Evolutionary conservation across 2,329 filamentous ascomycete species (phyloP), one percentile per base, ranked within the genome.

Genomic region (Arthrocladium fulminans): DNA sequence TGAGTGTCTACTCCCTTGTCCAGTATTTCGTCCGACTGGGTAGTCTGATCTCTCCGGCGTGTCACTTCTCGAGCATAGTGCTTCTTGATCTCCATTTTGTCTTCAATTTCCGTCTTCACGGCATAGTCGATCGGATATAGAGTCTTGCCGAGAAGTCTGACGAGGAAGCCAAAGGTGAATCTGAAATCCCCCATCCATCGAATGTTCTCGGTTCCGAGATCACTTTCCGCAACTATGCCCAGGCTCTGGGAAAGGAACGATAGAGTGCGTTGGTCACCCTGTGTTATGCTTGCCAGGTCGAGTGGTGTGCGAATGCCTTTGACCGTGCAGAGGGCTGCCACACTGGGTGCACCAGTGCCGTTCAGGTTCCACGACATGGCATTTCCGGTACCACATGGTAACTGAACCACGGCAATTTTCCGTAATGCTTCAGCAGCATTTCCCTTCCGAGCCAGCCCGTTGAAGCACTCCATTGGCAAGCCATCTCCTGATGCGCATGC

Each of bases 371-470:
- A 83, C 54, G 86, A 86, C 81, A 97, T 85, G 19, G 87, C 92
- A 65, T 98, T 98, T 4, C 92, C 92, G 43, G 86, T 92, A 12
- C 92, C 92, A 61, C 89, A 94, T 1, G 92, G 92, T 29, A 98
- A 75, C 61, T 95, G 87, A 19, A 82, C 83, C 1, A 98, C 81
- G 1, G 92, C 86, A 12, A 97, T 69, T 59, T 83, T 85, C 19
- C 74, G 70, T 51, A 98, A 69, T 0, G 90, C 92, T 48, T 76
- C 76, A 25, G 74, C 72, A 17, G 88, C 88, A 66, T 96, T 86
- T 3, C 75, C 62, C 32, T 88, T 81, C 66, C 80, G 83, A 12
- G 79, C 88, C 25, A 98, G 70, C 0, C 92, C 92, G 62, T 98
- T 97, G 72, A 96, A 95, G 7, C 95, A 84, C 66, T 98, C 92